These are phyloP conservation scores for Epichloe hybrida DNA, from an alignment of 2,329 filamentous ascomycete genomes.

Conservation along the genomic window DNA sequence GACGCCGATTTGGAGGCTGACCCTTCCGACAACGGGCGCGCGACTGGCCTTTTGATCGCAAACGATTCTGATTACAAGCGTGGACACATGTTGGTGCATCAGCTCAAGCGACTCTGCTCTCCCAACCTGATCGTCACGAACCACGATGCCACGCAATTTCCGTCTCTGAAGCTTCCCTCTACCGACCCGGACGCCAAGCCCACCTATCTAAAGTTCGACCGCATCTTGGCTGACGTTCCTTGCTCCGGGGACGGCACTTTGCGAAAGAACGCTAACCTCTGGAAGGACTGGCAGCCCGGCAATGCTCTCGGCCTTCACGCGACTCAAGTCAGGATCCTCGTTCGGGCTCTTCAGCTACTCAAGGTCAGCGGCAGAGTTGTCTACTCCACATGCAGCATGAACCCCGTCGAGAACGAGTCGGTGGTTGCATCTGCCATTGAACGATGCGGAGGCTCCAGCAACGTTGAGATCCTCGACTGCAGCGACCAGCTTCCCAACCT, in stretches of 20 bases:
- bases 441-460: constrained; percentile 69
- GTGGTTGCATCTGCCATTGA: constrained; percentile 81
- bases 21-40: constrained; percentile 63
- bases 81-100: constrained; percentile 92
- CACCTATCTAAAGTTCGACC: constrained; percentile 87
- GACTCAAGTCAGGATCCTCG: constrained; percentile 80
- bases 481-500: constrained; percentile 63
- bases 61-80: constrained; percentile 97
- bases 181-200: constrained; percentile 39
- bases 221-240: constrained; percentile 90
- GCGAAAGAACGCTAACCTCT: constrained; percentile 85
- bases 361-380: constrained; percentile 91
- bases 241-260: constrained; percentile 96
- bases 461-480: constrained; percentile 77
- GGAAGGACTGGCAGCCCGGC: constrained; percentile 86
- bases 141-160: constrained; percentile 92
- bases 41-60: constrained; percentile 83
- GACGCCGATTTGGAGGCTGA: constrained; percentile 43
- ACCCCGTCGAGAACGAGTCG: constrained; percentile 93
- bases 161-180: constrained; percentile 70
- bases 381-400: constrained; percentile 98
- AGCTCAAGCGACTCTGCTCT: constrained; percentile 92
- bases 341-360: constrained; percentile 86
- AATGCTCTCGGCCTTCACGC: constrained; percentile 78
- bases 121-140: constrained; percentile 96